A percentile compares a stretch with the other conserved stretches of the same genome.
Conservation (phyloP, 192 early-diverging fungal genomes). For the Diversispora eburnea region DNA sequence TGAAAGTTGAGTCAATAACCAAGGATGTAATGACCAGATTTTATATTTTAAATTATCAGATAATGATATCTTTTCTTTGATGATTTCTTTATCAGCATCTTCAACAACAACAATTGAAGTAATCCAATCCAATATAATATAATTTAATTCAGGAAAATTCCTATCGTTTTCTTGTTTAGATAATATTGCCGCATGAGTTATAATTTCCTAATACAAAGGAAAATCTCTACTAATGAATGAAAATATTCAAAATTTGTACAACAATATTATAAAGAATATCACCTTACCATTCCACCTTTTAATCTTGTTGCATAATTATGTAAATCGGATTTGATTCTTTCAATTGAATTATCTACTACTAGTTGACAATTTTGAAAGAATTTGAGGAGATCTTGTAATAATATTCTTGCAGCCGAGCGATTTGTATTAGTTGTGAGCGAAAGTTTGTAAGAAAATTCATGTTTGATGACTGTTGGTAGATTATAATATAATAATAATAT, state of each 20-base stretch:
- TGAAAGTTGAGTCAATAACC: not conserved
- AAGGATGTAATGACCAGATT: not conserved
- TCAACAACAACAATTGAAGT: not conserved
- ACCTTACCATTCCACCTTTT: not conserved
- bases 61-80: not conserved
- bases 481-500: not conserved
- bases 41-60: not conserved
- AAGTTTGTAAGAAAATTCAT: not conserved
- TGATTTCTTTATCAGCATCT: not conserved
- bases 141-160: not conserved
- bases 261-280: not conserved
- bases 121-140: not conserved
- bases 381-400: not conserved
- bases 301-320: not conserved
- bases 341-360: not conserved
- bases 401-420: not conserved
- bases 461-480: not conserved
- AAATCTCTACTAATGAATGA: not conserved
- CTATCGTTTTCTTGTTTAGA: not conserved
- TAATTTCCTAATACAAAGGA: not conserved
- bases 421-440: not conserved
- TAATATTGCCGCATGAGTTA: not conserved
- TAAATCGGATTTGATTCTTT: not conserved
- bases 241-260: not conserved
- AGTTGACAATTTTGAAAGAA: not conserved